Evolutionary conservation across 2,329 filamentous ascomycete species (phyloP).

Genomic region (Microcyclospora pomicola): DNA sequence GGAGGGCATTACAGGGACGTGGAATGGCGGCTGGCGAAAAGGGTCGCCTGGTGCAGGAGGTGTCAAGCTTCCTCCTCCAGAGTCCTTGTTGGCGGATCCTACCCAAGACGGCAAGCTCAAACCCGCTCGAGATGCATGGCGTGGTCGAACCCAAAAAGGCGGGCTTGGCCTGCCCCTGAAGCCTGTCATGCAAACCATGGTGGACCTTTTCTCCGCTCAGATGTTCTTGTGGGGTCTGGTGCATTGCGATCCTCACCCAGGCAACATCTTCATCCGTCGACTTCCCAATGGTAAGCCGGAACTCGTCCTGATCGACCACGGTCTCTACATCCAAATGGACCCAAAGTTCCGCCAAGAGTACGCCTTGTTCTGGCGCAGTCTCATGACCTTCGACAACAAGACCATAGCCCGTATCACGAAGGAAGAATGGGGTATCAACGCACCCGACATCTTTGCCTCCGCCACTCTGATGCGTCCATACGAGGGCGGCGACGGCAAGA

Average conservation of each 20-base stretch:
- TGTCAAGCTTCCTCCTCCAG: slow-evolving; percentile 39
- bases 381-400: slow-evolving; percentile 85
- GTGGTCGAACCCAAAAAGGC: slow-evolving; percentile 55
- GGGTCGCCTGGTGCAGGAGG: slow-evolving; percentile 70
- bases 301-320: slow-evolving; percentile 92
- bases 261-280: slow-evolving; percentile 90
- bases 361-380: slow-evolving; percentile 78
- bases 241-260: slow-evolving; percentile 93
- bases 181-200: slow-evolving; percentile 91
- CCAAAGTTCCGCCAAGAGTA: slow-evolving; percentile 77
- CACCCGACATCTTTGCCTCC: slow-evolving; percentile 79
- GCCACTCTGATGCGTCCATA: slow-evolving; percentile 86
- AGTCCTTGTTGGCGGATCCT: slow-evolving; percentile 11
- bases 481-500: slow-evolving; percentile 62
- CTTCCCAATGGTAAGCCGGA: slow-evolving; percentile 70
- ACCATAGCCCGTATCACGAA: slow-evolving; percentile 59
- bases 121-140: slow-evolving; percentile 67
- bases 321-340: slow-evolving; percentile 84
- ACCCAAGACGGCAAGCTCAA: slow-evolving; percentile 49
- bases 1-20: slow-evolving; percentile 58
- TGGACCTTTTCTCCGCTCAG: slow-evolving; percentile 91
- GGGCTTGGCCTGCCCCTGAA: slow-evolving; percentile 72
- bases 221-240: slow-evolving; percentile 96
- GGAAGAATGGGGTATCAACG: slow-evolving; percentile 72
- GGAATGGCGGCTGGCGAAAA: slow-evolving; percentile 62